A percentile compares a stretch with the other conserved stretches of the same genome.
phyloP scores from a whole-genome alignment of 2,329 filamentous ascomycete species.

The Fusarium austroafricanum region DNA sequence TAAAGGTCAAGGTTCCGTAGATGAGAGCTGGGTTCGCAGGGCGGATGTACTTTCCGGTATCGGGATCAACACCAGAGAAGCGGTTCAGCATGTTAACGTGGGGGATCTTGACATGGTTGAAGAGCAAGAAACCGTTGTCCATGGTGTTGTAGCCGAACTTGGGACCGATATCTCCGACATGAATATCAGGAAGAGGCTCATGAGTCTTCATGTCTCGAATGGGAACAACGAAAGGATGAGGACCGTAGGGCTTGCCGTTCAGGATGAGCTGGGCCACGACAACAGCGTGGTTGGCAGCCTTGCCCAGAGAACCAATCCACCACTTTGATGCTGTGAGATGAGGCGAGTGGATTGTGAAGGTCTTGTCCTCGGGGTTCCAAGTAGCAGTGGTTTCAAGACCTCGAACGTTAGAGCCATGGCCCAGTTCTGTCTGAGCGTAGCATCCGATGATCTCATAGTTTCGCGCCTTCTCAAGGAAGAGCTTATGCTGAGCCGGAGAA shows the following conservation, averaged over 20 bases:
- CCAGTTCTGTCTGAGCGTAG: slow-evolving; percentile 84
- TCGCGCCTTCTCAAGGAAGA: slow-evolving; percentile 75
- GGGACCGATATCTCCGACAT: slow-evolving; percentile 84
- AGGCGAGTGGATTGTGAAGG: slow-evolving; percentile 79
- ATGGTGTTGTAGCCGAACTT: slow-evolving; percentile 85
- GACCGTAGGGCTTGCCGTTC: slow-evolving; percentile 74
- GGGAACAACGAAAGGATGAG: slow-evolving; percentile 82
- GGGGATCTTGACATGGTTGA: slow-evolving; percentile 79
- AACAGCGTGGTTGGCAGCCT: slow-evolving; percentile 80
- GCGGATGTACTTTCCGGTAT: slow-evolving; percentile 74
- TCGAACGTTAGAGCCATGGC: slow-evolving; percentile 81
- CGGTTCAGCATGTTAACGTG: slow-evolving; percentile 78
- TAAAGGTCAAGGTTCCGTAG: slow-evolving; percentile 81
- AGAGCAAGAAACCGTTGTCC: slow-evolving; percentile 84
- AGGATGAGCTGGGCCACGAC: slow-evolving; percentile 83
- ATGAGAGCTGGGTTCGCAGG: slow-evolving; percentile 75
- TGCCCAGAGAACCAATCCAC: slow-evolving; percentile 85
- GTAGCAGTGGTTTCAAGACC: slow-evolving; percentile 79
- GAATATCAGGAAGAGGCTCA: slow-evolving; percentile 73
- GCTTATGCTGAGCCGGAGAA: slow-evolving; percentile 77
- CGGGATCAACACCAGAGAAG: slow-evolving; percentile 76
- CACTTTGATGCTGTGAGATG: slow-evolving; percentile 81
- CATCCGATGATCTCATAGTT: slow-evolving; percentile 81
- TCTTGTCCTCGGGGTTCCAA: slow-evolving; percentile 79
- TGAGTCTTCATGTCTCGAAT: slow-evolving; percentile 78